Evolutionary conservation across 805 yeast species (phyloP).

Genomic region (Saccharomycopsis fermentans): DNA sequence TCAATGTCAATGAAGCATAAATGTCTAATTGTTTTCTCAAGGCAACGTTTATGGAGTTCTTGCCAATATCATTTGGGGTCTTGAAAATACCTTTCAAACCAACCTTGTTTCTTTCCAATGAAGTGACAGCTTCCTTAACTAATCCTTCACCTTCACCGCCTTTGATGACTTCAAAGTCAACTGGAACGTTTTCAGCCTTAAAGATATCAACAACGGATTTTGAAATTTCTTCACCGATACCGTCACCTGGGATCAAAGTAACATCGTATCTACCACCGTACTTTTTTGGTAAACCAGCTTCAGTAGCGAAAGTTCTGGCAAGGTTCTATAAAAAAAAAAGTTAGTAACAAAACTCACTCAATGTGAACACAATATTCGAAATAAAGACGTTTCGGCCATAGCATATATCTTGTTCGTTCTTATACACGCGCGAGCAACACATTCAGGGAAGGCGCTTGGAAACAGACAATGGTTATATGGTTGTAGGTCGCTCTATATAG

Average conservation of each 20-base stretch:
- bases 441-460: no score
- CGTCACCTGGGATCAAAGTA: conserved; percentile 95
- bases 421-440: no score
- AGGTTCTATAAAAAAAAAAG: conserved; percentile 3
- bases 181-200: conserved; percentile 78
- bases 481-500: no score
- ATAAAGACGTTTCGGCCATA: background rate
- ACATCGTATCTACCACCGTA: conserved; percentile 93
- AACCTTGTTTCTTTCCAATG: conserved; percentile 89
- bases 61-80: conserved; percentile 58
- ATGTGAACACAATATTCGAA: no score
- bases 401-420: no score
- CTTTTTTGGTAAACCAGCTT: conserved; percentile 70
- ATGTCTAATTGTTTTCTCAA: conserved; percentile 93
- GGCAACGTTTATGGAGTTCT: conserved; percentile 88
- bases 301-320: conserved; percentile 37
- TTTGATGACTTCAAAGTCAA: conserved; percentile 84
- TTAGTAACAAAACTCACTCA: background rate
- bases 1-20: conserved; percentile 88
- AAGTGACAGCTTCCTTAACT: conserved; percentile 77
- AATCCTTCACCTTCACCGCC: conserved; percentile 49
- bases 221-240: conserved; percentile 93
- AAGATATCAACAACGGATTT: conserved; percentile 88
- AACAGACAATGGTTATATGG: no score
- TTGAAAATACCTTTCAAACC: conserved; percentile 89